Base-by-base conservation (phyloP, 2,329 filamentous ascomycete genomes). In the Daldinia eschscholtzii region DNA sequence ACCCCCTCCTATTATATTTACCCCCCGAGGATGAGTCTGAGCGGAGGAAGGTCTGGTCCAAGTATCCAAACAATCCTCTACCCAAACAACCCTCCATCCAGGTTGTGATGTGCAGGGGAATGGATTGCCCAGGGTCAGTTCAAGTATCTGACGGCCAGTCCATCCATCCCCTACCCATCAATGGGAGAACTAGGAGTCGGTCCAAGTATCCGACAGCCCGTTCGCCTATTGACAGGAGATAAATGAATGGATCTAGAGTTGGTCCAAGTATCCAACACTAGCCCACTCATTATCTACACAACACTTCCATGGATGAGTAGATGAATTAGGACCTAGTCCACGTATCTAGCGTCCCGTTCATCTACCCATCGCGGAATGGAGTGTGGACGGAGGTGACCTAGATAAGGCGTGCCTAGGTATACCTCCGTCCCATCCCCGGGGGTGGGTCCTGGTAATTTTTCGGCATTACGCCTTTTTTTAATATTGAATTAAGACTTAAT, bases 21-120 rank as follows among this genome's bases (percentile, higher is more conserved):
- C 61, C 37, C 61, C 61, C 56, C 28, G 15, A 37, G 55, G 46
- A 64, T 39, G 46, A 15, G 39, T 46, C 56, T 15, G 56, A 18
- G 37, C 9, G 37, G 18, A 35, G 37, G 23, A 13, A 15, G n/a
- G 28, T 26, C 28, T 56, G 50, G 39, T 48, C 39, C 28, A 46
- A 56, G 28, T 46, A 56, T 56, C 41, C 41, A 46, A 48, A 28
- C 20, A 23, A 5, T 10, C 12, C 4, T 46, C 42, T 46, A 56
- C 46, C 41, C 41, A 46, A 48, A 28, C 20, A 23, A 5, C 5
- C 6, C 4, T 46, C 42, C 37, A 23, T 9, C 28, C 33, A 30
- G 57, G 18, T 28, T 26, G 26, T 23, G 28, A 48, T 59, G 28
- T 46, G 39, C 5, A 35, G 57, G 7, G 41, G 18, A 7, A 41